Evolutionary conservation across 2,329 filamentous ascomycete genomes (phyloP), one percentile per base, ranked within the genome.

Genomic region (Phaeosphaeria sp.): DNA sequence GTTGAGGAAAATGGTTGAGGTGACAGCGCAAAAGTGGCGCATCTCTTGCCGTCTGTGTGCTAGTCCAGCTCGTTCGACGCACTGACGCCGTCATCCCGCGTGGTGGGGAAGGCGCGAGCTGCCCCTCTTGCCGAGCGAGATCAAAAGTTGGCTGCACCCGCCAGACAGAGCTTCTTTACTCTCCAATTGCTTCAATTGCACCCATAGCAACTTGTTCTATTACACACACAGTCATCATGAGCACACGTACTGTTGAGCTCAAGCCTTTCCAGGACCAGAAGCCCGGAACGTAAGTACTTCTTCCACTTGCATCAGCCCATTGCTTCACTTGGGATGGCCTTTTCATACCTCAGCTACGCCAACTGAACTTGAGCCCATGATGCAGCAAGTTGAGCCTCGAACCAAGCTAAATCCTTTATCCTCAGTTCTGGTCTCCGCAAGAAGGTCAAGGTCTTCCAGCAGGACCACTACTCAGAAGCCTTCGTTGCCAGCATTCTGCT

Each of bases 381-480:
- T 11, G 11, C 25, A 6, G 25, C 25, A 36, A 15, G 3, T 15
- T 15, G 15, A 39, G 36, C 13, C 36, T 47, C 46, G 22, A 47
- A 30, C 23, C 17, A 17, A n/a, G 46, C 46, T 47, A 47, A 47
- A n/a, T 18, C 73, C 66, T 48, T 25, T 63, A 52, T 54, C 63
- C 73, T n/a, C 22, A 98, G 94, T 69, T 99, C 95, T 68, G 95
- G 95, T 80, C 92, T 99, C 79, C 93, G 95, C 66, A 99, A 99
- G 83, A 98, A 96, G 88, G 95, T 98, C 82, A 93, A 92, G 75
- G 91, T 97, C 77, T 99, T 99, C 85, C 92, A 99, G 80, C 85
- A 97, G 81, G 85, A 89, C 59, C 87, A 99, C 82, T 99, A 99
- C 86, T 93, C 92, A 80, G 95, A 99, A 82, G 89, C 94, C 52